Conservation (phyloP, 805 yeast genomes). For the Candida multigemmis region DNA sequence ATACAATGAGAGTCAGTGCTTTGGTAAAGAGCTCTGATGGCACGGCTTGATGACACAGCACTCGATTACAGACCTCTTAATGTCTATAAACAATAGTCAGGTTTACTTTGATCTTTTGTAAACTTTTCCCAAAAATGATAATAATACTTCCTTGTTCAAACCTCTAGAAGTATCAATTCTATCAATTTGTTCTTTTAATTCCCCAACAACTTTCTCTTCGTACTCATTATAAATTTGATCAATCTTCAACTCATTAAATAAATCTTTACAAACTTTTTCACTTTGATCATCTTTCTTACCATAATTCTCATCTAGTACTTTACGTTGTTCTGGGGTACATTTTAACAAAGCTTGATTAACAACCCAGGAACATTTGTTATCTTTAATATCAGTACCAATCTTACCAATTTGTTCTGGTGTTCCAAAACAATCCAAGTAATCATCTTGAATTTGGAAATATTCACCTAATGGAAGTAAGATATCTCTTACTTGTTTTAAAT, state of each 20-base stretch:
- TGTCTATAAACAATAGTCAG: not conserved
- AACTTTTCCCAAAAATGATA: conserved; percentile 78
- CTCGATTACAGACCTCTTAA: too few species aligned
- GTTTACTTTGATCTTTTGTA: conserved; percentile 83
- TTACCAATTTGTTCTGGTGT: conserved; percentile 96
- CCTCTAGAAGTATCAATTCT: conserved; percentile 83
- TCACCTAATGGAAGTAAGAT: conserved; percentile 93
- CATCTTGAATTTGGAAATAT: conserved; percentile 98
- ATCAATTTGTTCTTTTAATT: conserved; percentile 58
- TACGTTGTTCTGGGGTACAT: conserved; percentile 75
- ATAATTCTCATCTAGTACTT: conserved; percentile 75
- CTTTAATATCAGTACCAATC: conserved; percentile 97
- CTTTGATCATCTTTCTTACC: conserved; percentile 68
- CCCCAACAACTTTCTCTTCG: conserved; percentile 68
- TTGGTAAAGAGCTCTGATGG: too few species aligned
- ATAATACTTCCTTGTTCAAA: conserved; percentile 80
- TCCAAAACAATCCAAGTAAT: conserved; percentile 93
- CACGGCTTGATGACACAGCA: too few species aligned
- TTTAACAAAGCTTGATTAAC: conserved; percentile 83
- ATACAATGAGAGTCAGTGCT: too few species aligned
- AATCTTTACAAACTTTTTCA: conserved; percentile 62
- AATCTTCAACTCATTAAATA: conserved; percentile 68
- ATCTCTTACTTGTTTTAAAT: conserved; percentile 80
- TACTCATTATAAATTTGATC: conserved; percentile 65
- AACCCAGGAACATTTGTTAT: conserved; percentile 98